Evolutionary conservation across 805 yeast species (phyloP), one percentile per base, ranked within the genome.

Genomic region (Kuraishia molischiana): DNA sequence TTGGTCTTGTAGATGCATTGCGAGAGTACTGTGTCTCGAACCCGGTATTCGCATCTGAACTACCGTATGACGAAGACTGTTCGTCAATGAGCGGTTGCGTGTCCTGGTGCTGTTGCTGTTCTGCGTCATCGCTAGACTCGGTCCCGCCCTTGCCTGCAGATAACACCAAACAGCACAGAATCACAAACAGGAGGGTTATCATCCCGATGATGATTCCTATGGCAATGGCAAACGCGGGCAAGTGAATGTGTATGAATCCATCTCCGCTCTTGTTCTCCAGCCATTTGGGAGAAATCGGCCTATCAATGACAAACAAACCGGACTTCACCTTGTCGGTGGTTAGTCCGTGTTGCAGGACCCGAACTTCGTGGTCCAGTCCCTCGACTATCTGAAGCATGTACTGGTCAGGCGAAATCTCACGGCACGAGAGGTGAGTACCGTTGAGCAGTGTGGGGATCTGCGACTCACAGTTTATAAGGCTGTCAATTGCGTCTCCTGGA

Each of bases 261-360:
- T 56, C 61, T 4, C 36, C 41, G 13, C 22, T 18, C 6, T 40
- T 35, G 4, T 51, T 52, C 24, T 69, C 68, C 4, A 79, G 52
- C 92, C 94, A 83, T 1, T 56, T 52, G 19, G 80, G 68, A 29
- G 72, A 70, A n/a, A 84, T 60, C 2, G 89, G 85, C 35, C 74
- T 65, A 44, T 84, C 90, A 34, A 83, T 62, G 2, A 79, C 51
- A 44, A 80, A 76, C 1, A 84, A 69, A 44, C 89, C 83, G 17
- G 67, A 49, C 11, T 49, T 37, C 3, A 69, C 53, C 3, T 48
- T 44, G 3, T 49, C 43, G 4, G 72, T 59, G 0, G 80, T 62
- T 47, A 85, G 75, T 3, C 92, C 95, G 48, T 68, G 73, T 13
- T 72, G 63, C 24, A 80, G 41, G 3, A 84, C 54, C 36, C 79